Base-by-base conservation (phyloP, 208 protist species). In the Leishmania aethiopica region DNA sequence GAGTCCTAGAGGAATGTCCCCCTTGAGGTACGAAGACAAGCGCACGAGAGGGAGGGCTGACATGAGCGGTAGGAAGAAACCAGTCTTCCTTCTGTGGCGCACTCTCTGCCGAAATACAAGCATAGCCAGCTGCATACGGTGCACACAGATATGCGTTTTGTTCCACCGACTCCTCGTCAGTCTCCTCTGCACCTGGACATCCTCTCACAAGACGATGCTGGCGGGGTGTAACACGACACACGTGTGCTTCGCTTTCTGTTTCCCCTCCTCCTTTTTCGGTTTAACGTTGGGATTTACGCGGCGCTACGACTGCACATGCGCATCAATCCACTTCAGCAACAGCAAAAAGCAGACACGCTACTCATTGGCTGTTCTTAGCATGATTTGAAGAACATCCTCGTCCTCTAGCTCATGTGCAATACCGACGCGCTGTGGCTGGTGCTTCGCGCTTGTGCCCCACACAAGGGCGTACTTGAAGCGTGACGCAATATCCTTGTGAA, bases 391-490 rank as follows among this genome's bases (percentile, higher is more conserved):
- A 28, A 98, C 96, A 84, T 98, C 96, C 81, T 98, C 96, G 82
- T 98, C 96, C 69, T 95, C 93, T 37, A 98, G 82, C 49, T 80
- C 70, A 81, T 98, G 96, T n/a, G 83, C 80, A 32, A 99, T 94
- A 47, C 98, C 98, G 22, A 99, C 98, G 75, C 96, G 91, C 82
- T 99, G 98, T 62, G 98, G 98, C 62, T 94, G 91, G 87, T 99
- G 97, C 86, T 99, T 99, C 13, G 98, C 98, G 66, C 96, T 99
- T 0, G 90, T 90, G 51, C 99, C 99, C 98, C 98, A 99, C 15
- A 99, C 95, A 25, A 99, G 75, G 3, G 95, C 96, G 82, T 98
- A 99, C 82, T 98, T 97, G 86, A 99, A 99, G 40, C 94, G 92
- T 1, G 91, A 89, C 1, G 89, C 87, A 74, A 99, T 98, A 64